phyloP scores from a whole-genome alignment of 164 flowering plant genomes.

The Stephania japonica region DNA sequence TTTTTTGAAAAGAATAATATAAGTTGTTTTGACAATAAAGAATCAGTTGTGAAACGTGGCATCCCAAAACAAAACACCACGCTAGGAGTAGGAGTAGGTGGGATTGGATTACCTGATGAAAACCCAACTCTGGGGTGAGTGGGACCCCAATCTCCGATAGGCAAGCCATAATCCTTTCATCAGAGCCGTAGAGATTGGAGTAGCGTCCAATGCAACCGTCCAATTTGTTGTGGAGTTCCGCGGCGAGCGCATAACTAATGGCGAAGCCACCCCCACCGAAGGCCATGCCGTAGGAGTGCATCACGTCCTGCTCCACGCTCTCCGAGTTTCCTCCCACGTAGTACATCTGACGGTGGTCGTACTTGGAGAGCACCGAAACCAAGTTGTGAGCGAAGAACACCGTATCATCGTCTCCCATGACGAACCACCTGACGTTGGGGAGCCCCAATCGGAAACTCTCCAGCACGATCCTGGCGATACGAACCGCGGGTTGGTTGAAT shows the following conservation, averaged over 20 bases:
- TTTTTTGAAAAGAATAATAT: too few relatives aligned
- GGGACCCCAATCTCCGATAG: slow-evolving; percentile 49
- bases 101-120: slow-evolving; percentile 17
- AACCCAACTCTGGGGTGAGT: slow-evolving; percentile 44
- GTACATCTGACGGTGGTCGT: slow-evolving; percentile 52
- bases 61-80: background rate
- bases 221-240: slow-evolving; percentile 22
- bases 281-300: slow-evolving; percentile 55
- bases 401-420: slow-evolving; percentile 85
- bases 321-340: slow-evolving; percentile 70
- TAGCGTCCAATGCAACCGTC: slow-evolving; percentile 60
- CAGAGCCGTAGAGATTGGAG: slow-evolving; percentile 49
- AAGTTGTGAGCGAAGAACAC: slow-evolving; percentile 57
- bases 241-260: slow-evolving; percentile 53
- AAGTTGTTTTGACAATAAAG: too few relatives aligned
- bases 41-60: background rate
- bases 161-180: slow-evolving; percentile 56
- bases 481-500: slow-evolving; percentile 39
- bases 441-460: slow-evolving; percentile 43
- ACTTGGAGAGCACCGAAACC: slow-evolving; percentile 41
- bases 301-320: slow-evolving; percentile 54
- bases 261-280: slow-evolving; percentile 88
- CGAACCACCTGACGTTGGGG: slow-evolving; percentile 64
- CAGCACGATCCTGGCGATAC: slow-evolving; percentile 51
- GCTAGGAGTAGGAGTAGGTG: background rate